Base-by-base conservation (phyloP, 78 protist genomes). In the Reticulomyxa filosa region DNA sequence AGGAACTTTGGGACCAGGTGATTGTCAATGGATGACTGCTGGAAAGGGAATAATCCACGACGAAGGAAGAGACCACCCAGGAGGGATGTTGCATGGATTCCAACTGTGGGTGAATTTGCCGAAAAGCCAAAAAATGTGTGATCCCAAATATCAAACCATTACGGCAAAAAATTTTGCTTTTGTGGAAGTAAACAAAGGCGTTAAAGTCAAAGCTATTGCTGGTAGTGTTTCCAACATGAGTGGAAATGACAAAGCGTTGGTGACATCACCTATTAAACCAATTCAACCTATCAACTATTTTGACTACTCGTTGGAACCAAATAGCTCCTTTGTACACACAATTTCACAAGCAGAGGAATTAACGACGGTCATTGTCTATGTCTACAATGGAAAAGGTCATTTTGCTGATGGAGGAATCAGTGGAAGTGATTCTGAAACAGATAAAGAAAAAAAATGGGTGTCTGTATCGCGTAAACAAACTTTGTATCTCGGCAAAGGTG, bases 11-110 rank as follows among this genome's bases (percentile, higher is more conserved):
- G 2, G 1, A 3, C 50, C 1, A 2, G 57, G 46, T 23, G 46
- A 63, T 5, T 63, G 68, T n/a, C 68, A 63, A 32, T 63, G 68
- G 68, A 63, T 63, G 68, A 63, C 68, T 5, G 68, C 68, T 4
- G 68, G 37, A 8, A 1, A 30, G 26, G 26, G 66, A 4, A 36
- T 35, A 22, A 30, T 29, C 32, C 52, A 8, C 29, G 33, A 63
- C 25, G 68, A 63, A 53, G 68, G 56, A 13, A 36, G 48, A 8
- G 22, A 30, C 68, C 68, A 63, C 53, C 68, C 68, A 4, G 68
- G 68, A 10, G 68, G 68, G 4, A 6, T 23, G 48, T 4, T 63
- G 17, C 68, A 63, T 32, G 68, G 68, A 26, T 63, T 63, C 68
- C 68, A 63, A 37, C 13, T 7, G 32, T 63, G 68, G 68, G 22